phyloP scores from a whole-genome alignment of 306 rosid species.

The Senna siamea region DNA sequence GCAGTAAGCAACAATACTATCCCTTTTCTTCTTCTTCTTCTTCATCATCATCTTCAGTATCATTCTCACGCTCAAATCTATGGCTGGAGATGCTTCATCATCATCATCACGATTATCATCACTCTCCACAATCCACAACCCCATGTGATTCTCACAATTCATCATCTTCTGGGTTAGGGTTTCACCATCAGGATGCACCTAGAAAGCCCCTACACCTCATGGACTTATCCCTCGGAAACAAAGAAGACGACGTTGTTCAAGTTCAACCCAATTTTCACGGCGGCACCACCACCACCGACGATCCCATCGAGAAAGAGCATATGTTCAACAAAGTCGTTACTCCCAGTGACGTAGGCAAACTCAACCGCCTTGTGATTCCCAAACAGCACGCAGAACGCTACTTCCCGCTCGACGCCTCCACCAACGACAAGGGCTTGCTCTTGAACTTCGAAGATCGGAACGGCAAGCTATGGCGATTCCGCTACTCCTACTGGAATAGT shows the following conservation, averaged over 20 bases:
- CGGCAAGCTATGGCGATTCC: conserved; percentile 78
- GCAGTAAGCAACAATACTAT: conserved; percentile 37
- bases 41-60: conserved; percentile 18
- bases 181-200: conserved; percentile 41
- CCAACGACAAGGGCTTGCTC: conserved; percentile 78
- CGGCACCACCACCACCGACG: background rate
- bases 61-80: too few relatives aligned
- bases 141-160: too few relatives aligned
- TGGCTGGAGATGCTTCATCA: too few relatives aligned
- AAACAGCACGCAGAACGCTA: conserved; percentile 81
- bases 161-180: conserved; percentile 47
- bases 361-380: conserved; percentile 81
- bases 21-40: conserved; percentile 33
- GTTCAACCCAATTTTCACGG: conserved; percentile 16
- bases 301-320: conserved; percentile 60
- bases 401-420: conserved; percentile 73
- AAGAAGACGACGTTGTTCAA: conserved; percentile 5
- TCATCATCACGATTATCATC: too few relatives aligned
- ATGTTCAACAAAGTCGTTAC: conserved; percentile 91
- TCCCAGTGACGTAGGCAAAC: conserved; percentile 89
- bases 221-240: conserved; percentile 48
- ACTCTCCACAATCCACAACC: too few relatives aligned
- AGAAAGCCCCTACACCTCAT: conserved; percentile 19
- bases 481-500: conserved; percentile 91
- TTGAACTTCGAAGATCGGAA: conserved; percentile 69